A percentile compares a stretch with the other conserved stretches of the same genome.
phyloP scores from a whole-genome alignment of 2,329 filamentous ascomycete genomes.

The Rhexocercosporidium sp. region DNA sequence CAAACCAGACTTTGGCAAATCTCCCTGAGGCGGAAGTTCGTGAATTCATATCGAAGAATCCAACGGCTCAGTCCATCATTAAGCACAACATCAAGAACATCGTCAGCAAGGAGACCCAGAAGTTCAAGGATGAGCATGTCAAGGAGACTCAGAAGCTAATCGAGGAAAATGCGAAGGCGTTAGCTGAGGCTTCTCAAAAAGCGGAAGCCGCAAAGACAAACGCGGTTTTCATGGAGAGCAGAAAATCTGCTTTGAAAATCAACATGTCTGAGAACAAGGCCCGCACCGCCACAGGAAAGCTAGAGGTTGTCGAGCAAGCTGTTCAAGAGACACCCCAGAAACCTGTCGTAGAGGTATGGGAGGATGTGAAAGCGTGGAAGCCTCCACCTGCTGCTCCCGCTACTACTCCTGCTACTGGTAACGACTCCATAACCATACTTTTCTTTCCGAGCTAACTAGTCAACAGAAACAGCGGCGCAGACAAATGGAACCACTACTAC shows the following conservation, averaged over 20 bases:
- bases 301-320: slow-evolving; percentile 79
- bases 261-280: slow-evolving; percentile 79
- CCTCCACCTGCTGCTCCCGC: slow-evolving; percentile 42
- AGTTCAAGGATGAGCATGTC: slow-evolving; percentile 60
- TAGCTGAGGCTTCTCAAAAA: slow-evolving; percentile 58
- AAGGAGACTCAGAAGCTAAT: slow-evolving; percentile 64
- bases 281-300: slow-evolving; percentile 69
- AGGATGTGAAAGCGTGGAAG: slow-evolving; percentile 73
- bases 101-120: slow-evolving; percentile 68
- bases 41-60: slow-evolving; percentile 60
- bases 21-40: slow-evolving; percentile 61
- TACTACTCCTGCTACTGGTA: slow-evolving; percentile 19
- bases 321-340: slow-evolving; percentile 84
- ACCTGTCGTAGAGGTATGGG: slow-evolving; percentile 87
- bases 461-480: slow-evolving; percentile 26
- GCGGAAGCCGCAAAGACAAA: slow-evolving; percentile 43
- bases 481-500: slow-evolving; percentile 30
- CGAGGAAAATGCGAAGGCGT: slow-evolving; percentile 50
- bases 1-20: slow-evolving; percentile 38
- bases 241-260: slow-evolving; percentile 75
- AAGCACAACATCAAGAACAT: slow-evolving; percentile 71
- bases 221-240: slow-evolving; percentile 73
- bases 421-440: slow-evolving; percentile 10
- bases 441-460: slow-evolving; percentile 1
- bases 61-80: slow-evolving; percentile 50